These are phyloP conservation scores for Gossypium aridum DNA, from an alignment of 441 rosid genomes.

Conservation along the genomic window DNA sequence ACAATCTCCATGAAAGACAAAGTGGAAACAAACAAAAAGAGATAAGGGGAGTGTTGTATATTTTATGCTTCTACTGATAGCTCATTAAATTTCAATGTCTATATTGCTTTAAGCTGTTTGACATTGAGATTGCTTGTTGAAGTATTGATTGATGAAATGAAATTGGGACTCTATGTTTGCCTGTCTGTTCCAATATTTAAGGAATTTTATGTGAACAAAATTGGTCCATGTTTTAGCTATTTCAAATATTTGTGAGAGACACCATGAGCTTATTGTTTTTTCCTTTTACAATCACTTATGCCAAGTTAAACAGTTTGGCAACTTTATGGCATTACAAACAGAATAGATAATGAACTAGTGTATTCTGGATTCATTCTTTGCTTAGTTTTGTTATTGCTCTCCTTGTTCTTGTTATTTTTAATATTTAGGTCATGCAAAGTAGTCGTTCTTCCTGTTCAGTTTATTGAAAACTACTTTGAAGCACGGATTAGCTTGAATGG, in stretches of 20 bases:
- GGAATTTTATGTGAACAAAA: not conserved
- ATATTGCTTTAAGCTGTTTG: not conserved
- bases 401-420: not conserved
- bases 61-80: not conserved
- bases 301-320: not conserved
- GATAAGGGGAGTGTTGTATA: not conserved
- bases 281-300: not conserved
- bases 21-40: not conserved
- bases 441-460: not conserved
- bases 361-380: not conserved
- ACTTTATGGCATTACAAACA: not conserved
- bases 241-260: not conserved
- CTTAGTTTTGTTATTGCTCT: conserved; percentile 3
- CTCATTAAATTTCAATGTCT: not conserved
- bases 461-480: not conserved
- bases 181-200: not conserved
- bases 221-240: not conserved
- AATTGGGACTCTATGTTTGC: not conserved
- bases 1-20: not conserved
- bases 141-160: not conserved
- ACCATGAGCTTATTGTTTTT: not conserved
- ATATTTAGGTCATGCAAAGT: not conserved
- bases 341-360: not conserved
- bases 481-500: not conserved
- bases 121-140: conserved; percentile 1